A percentile compares a stretch with the other conserved stretches of the same genome.
phyloP scores from a whole-genome alignment of 2,329 filamentous ascomycete genomes.

The Rhinocladiella similis region DNA sequence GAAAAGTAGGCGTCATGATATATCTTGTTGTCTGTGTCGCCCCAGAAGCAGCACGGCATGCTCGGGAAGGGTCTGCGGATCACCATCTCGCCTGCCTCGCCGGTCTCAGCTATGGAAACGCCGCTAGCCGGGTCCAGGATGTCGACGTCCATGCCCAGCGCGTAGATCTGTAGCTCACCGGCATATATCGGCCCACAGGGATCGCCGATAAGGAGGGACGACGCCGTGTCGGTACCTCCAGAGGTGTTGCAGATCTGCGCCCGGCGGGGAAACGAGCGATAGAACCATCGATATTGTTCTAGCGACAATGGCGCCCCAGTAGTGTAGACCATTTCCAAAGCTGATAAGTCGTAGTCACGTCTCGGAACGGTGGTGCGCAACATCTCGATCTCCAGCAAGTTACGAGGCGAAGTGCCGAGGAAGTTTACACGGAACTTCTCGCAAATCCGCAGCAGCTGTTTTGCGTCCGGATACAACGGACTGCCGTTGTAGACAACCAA shows the following conservation, averaged over 20 bases:
- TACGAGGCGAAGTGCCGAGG: slow-evolving; percentile 47
- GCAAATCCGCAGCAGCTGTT: slow-evolving; percentile 38
- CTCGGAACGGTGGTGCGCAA: slow-evolving; percentile 5
- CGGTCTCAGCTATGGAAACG: slow-evolving; percentile 25
- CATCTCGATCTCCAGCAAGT: slow-evolving; percentile 45
- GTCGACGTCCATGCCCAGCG: slow-evolving; percentile 49
- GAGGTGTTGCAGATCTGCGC: slow-evolving; percentile 45
- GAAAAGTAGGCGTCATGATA: slow-evolving; percentile 50
- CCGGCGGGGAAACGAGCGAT: slow-evolving; percentile 38
- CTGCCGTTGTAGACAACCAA: slow-evolving; percentile 48
- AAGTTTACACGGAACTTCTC: slow-evolving; percentile 42
- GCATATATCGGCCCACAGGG: slow-evolving; percentile 44
- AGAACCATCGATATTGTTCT: slow-evolving; percentile 49
- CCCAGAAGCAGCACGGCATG: slow-evolving; percentile 50
- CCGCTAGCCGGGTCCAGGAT: slow-evolving; percentile 43
- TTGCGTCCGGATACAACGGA: slow-evolving; percentile 42
- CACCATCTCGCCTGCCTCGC: slow-evolving; percentile 47
- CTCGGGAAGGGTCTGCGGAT: slow-evolving; percentile 48
- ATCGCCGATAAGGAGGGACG: slow-evolving; percentile 45
- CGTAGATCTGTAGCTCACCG: slow-evolving; percentile 48
- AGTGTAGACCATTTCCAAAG: slow-evolving; percentile 45
- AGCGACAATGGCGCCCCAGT: slow-evolving; percentile 46
- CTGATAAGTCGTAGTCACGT: slow-evolving; percentile 38
- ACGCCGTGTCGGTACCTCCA: slow-evolving; percentile 51
- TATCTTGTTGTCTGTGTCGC: slow-evolving; percentile 40